Conservation (phyloP, 805 yeast species). For the Zygosaccharomyces pseudorouxii region DNA sequence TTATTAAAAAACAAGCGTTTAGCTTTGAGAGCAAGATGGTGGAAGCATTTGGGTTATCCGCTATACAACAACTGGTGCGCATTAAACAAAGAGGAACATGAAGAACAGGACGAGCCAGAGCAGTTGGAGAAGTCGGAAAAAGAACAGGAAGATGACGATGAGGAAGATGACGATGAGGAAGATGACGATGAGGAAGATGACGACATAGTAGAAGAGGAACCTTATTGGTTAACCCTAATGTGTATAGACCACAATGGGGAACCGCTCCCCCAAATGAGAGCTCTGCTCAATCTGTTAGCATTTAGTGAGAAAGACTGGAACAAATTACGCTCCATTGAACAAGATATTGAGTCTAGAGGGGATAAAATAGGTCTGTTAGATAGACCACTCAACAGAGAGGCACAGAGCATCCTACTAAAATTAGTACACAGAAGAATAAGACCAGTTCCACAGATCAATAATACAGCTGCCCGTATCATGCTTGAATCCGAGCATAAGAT, state of each 20-base stretch:
- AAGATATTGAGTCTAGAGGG: constrained; percentile 2
- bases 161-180: constrained; percentile 16
- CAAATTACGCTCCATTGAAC: constrained; percentile 5
- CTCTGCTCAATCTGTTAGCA: constrained; percentile 38
- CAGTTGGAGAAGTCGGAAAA: constrained; percentile 10
- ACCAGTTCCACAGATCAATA: neutral
- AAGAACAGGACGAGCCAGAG: neutral
- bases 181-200: constrained; percentile 20
- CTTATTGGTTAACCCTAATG: constrained; percentile 45
- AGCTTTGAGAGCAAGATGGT: constrained; percentile 22
- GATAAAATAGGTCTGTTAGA: constrained; percentile 3
- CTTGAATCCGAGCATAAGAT: constrained; percentile 9
- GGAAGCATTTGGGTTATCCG: constrained; percentile 20
- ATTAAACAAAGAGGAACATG: constrained; percentile 12
- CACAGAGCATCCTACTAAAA: constrained; percentile 1
- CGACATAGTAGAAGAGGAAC: constrained; percentile 6
- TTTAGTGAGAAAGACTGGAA: constrained; percentile 27
- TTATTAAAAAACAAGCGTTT: constrained; percentile 13
- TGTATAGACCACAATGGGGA: constrained; percentile 40
- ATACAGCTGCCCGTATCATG: constrained; percentile 2
- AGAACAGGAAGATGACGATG: constrained; percentile 13
- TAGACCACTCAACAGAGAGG: neutral
- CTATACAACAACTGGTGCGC: constrained; percentile 18
- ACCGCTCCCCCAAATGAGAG: constrained; percentile 43
- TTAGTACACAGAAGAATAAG: neutral